Evolutionary conservation across 139 green algal species (phyloP).

Genomic region (Limnomonas spitsbergensis): DNA sequence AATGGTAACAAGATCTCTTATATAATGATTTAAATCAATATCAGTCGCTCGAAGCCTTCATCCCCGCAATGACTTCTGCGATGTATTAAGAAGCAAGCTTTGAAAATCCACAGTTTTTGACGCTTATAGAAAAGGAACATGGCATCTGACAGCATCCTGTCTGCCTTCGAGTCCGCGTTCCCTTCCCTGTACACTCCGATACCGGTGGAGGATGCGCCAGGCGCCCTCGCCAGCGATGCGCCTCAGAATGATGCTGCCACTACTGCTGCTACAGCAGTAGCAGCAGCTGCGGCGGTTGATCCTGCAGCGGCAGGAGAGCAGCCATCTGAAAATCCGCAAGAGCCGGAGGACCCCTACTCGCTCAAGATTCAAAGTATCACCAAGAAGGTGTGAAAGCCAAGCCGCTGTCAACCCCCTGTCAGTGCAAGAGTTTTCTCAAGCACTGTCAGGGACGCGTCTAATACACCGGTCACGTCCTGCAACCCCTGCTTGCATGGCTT

Average conservation of each 20-base stretch:
- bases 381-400: conserved; percentile 7
- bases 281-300: neutral
- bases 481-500: too few relatives aligned
- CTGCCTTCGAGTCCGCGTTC: conserved; percentile 4
- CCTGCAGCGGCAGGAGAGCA: neutral
- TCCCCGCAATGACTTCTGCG: too few relatives aligned
- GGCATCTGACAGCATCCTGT: neutral
- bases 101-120: too few relatives aligned
- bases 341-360: neutral
- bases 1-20: too few relatives aligned
- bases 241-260: too few relatives aligned
- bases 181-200: neutral
- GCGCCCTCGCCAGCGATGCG: neutral
- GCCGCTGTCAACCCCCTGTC: neutral
- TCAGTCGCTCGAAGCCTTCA: too few relatives aligned
- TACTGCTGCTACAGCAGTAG: neutral
- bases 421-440: neutral
- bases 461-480: too few relatives aligned
- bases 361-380: conserved; percentile 8
- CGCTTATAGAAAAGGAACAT: too few relatives aligned
- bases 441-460: too few relatives aligned
- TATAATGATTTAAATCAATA: too few relatives aligned
- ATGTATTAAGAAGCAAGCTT: too few relatives aligned
- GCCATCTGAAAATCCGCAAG: neutral
- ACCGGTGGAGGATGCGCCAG: neutral